phyloP scores from a whole-genome alignment of 768 basidiomycete genomes.

The Tremella fuciformis region DNA sequence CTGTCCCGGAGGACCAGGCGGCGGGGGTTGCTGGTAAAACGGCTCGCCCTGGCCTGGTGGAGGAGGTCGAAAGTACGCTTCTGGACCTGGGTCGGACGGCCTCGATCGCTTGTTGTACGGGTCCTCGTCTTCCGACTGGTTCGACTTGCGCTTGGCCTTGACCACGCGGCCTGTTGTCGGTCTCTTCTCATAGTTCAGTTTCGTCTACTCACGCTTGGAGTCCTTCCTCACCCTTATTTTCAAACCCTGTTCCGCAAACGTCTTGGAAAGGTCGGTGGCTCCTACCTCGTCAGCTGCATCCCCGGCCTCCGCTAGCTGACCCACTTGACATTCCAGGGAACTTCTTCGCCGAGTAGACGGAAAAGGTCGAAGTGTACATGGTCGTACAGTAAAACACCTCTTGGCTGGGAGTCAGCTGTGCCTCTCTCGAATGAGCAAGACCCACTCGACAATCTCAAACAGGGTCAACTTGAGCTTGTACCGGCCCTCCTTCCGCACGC shows the following conservation, averaged over 20 bases:
- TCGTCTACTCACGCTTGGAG: constrained; percentile 26
- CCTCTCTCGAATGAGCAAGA: constrained; percentile 28
- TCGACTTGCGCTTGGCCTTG: constrained; percentile 17
- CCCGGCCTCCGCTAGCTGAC: constrained; percentile 36
- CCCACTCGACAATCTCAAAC: constrained; percentile 89
- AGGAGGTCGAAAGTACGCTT: background rate
- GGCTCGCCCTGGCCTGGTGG: background rate
- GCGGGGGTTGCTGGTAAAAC: background rate
- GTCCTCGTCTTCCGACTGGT: constrained; percentile 6
- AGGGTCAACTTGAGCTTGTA: constrained; percentile 74
- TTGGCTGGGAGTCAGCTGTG: constrained; percentile 23
- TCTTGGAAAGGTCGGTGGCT: constrained; percentile 81
- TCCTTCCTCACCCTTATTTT: constrained; percentile 93
- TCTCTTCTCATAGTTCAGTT: background rate
- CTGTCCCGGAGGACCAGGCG: constrained; percentile 4
- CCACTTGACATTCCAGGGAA: constrained; percentile 93
- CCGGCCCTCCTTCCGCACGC: constrained; percentile 85
- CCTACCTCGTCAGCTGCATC: constrained; percentile 56
- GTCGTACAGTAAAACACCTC: constrained; percentile 87
- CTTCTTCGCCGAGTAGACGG: constrained; percentile 93
- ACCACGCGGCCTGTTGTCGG: background rate
- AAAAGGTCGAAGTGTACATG: constrained; percentile 82
- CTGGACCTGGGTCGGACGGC: too few species aligned
- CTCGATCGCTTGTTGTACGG: background rate
- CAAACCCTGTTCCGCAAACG: constrained; percentile 91